Conservation (phyloP, 768 basidiomycete species). For the Naganishia vaughanmartiniae region DNA sequence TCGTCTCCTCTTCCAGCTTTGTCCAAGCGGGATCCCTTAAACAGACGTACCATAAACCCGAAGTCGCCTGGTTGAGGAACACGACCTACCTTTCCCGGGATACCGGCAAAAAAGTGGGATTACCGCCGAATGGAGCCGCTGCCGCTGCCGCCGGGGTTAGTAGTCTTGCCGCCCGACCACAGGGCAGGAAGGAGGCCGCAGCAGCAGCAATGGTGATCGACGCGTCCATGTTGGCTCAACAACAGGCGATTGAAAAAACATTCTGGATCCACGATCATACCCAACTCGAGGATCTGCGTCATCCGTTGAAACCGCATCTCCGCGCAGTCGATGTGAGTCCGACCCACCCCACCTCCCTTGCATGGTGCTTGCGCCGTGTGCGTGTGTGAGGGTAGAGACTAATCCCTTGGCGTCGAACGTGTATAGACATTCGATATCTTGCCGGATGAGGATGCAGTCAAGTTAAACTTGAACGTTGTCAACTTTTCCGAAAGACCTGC, state of each 20-base stretch:
- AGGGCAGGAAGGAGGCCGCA: background rate
- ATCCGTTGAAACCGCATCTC: slow-evolving; percentile 38
- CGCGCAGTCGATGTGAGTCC: slow-evolving; percentile 41
- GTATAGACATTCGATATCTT: slow-evolving; percentile 47
- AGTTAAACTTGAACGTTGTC: slow-evolving; percentile 41
- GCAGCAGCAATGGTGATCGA: slow-evolving; percentile 33
- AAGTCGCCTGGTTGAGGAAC: slow-evolving; percentile 87
- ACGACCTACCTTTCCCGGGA: slow-evolving; percentile 70
- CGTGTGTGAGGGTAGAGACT: too few relatives aligned
- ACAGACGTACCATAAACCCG: slow-evolving; percentile 55
- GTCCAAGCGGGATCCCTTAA: slow-evolving; percentile 54
- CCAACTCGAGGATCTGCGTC: slow-evolving; percentile 32
- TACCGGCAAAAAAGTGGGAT: slow-evolving; percentile 22
- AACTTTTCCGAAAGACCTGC: slow-evolving; percentile 47
- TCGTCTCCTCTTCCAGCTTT: slow-evolving; percentile 53
- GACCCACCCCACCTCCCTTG: too few relatives aligned
- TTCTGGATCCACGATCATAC: slow-evolving; percentile 39
- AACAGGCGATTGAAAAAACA: slow-evolving; percentile 45
- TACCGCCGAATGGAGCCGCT: background rate
- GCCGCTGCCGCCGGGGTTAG: background rate
- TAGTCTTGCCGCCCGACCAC: slow-evolving; percentile 8
- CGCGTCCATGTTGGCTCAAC: slow-evolving; percentile 48
- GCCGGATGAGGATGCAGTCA: slow-evolving; percentile 41
- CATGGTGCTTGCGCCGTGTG: too few relatives aligned
- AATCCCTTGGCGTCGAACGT: too few relatives aligned